These are phyloP conservation scores for Xylaria sp. DNA, from an alignment of 495 filamentous ascomycete genomes.

Conservation along the genomic window DNA sequence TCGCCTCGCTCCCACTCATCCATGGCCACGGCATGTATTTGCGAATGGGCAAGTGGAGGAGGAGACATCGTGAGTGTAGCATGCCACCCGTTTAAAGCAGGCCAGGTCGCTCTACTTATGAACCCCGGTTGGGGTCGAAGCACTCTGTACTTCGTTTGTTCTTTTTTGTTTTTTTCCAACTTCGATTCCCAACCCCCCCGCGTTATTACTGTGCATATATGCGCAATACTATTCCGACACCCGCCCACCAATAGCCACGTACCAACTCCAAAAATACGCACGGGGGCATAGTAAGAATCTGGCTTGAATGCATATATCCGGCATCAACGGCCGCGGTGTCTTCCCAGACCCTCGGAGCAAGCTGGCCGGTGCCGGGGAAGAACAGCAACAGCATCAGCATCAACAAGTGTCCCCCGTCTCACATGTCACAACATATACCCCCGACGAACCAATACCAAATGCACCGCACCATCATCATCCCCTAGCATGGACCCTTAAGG, in stretches of 20 bases:
- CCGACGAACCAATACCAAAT: conserved; percentile 4
- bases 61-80: background rate
- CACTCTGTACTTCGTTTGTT: background rate
- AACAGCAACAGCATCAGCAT: too few relatives aligned
- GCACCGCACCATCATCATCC: background rate
- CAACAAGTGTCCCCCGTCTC: conserved; percentile 9
- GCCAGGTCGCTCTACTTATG: background rate
- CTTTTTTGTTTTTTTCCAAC: background rate
- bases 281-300: background rate
- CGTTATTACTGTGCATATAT: background rate
- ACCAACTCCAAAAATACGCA: background rate
- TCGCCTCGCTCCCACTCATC: conserved; percentile 10
- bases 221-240: background rate
- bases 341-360: conserved; percentile 9
- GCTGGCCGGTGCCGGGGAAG: background rate
- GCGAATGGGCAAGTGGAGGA: background rate
- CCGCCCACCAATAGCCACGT: conserved; percentile 15
- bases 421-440: conserved; percentile 9
- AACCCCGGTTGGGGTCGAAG: background rate
- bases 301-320: conserved; percentile 24
- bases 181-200: background rate
- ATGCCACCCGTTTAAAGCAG: conserved; percentile 2
- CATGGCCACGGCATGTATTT: conserved; percentile 10
- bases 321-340: conserved; percentile 6
- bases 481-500: conserved; percentile 14